phyloP scores from a whole-genome alignment of 73 alveolate genomes.

The Stentor roeselii region DNA sequence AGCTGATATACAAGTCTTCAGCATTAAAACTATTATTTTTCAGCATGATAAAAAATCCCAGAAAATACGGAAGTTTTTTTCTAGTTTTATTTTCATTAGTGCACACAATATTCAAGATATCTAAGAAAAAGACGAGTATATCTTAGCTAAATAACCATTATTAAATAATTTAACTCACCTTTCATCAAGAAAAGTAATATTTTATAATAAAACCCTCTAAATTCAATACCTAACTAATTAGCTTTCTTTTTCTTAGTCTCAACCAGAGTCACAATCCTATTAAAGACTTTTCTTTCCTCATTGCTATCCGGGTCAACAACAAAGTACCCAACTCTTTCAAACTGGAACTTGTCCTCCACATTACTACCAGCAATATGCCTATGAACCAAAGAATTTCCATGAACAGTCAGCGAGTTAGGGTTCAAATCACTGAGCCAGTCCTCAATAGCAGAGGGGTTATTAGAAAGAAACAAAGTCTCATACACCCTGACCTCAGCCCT shows the following conservation, averaged over 20 bases:
- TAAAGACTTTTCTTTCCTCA: constrained; percentile 65
- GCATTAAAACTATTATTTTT: no score
- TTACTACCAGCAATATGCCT: constrained; percentile 67
- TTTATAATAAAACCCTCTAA: no score
- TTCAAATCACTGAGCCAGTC: constrained; percentile 85
- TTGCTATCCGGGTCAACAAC: constrained; percentile 89
- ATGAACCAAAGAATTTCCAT: constrained; percentile 73
- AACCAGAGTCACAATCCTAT: constrained; percentile 69
- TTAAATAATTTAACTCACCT: no score
- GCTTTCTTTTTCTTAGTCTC: constrained; percentile 65
- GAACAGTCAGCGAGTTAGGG: constrained; percentile 77
- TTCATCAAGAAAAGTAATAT: no score
- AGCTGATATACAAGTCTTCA: no score
- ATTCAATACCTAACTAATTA: background rate
- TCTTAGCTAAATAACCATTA: no score
- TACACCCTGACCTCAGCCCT: constrained; percentile 88
- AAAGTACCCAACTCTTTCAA: constrained; percentile 97
- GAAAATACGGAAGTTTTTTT: no score
- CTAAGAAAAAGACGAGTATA: no score
- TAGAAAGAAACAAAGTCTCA: constrained; percentile 78
- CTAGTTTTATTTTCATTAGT: no score
- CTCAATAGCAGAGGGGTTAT: constrained; percentile 75
- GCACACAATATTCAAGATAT: no score
- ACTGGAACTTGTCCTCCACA: constrained; percentile 88
- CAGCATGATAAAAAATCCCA: no score